Percentiles rank a stretch among this genome's conserved stretches.
These are phyloP conservation scores for Stagonosporopsis tanaceti DNA, from an alignment of 2,329 filamentous ascomycete genomes.

Conservation along the genomic window DNA sequence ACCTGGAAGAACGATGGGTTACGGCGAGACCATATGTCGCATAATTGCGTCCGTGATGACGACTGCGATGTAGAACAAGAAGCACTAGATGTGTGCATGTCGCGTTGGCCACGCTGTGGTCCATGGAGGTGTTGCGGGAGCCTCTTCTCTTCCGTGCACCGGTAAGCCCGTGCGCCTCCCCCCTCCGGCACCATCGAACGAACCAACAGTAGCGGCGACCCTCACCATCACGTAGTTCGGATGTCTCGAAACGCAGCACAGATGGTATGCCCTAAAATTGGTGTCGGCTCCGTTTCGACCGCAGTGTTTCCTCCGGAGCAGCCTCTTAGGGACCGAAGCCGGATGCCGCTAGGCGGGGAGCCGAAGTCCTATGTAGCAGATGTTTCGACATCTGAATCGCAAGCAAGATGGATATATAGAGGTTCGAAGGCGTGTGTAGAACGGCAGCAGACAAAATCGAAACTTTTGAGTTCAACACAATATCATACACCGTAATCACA, in stretches of 20 bases:
- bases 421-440: constrained; percentile 10
- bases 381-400: constrained; percentile 22
- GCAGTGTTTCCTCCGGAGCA: constrained; percentile 28
- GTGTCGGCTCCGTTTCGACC: constrained; percentile 38
- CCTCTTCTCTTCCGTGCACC: not conserved
- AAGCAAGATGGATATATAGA: constrained; percentile 33
- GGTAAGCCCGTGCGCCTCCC: constrained; percentile 12
- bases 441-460: not conserved
- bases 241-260: constrained; percentile 27
- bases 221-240: constrained; percentile 14
- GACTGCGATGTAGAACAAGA: not conserved
- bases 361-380: constrained; percentile 37
- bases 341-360: constrained; percentile 41
- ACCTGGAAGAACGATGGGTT: not conserved
- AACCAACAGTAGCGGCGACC: constrained; percentile 7
- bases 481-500: not conserved
- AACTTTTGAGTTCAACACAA: not conserved
- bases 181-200: constrained; percentile 20
- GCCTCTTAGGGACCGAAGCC: constrained; percentile 29
- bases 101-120: not conserved
- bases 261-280: constrained; percentile 28
- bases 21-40: not conserved
- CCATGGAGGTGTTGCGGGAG: constrained; percentile 8
- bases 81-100: not conserved
- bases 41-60: not conserved